Base-by-base conservation (phyloP, 495 filamentous ascomycete genomes). In the Penicillium psychrofluorescens region DNA sequence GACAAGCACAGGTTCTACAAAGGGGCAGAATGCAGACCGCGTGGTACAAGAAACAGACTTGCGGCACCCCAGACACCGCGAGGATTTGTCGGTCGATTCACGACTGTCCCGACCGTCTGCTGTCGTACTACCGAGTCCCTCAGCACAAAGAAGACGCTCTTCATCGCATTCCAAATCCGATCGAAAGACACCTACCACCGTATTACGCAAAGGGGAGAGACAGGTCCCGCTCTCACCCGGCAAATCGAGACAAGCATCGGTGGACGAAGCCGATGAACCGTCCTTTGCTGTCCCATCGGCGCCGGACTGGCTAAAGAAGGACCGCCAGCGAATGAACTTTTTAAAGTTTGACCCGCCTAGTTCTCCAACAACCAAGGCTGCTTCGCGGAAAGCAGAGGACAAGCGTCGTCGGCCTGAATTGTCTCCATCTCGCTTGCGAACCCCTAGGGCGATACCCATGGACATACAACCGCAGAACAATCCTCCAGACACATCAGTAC, bases 231-330 rank as follows among this genome's bases (percentile, higher is more conserved):
- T 22, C 7, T 37, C 43, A 33, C 36, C 43, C 2, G 41, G 37
- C 12, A 49, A 33, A 35, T 13, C 12, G 8, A 53, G 30, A 41
- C 34, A 53, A 10, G 11, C 12, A 4, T 22, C 22, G 22, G 22
- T 6, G 22, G 22, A 22, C 22, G 22, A 22, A 3, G 22, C 0
- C 22, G 37, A 39, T 8, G 36, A 48, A 16, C 40, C 31, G 8
- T 44, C 50, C 6, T 45, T 46, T 6, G 49, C 35, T 27, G 33
- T 29, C 0, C 12, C 29, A 8, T 47, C 36, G 6, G 40, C 51
- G 14, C 38, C 44, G 11, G 50, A 62, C 29, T 73, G 69, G 69
- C 44, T 73, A 44, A 68, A 55, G 46, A 71, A 65, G 37, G 63
- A 67, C n/a, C 54, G 55, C 10, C 54, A 48, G 10, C 51, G 48